Conservation (phyloP, 305 asterid genomes). For the Fraxinus velutina region DNA sequence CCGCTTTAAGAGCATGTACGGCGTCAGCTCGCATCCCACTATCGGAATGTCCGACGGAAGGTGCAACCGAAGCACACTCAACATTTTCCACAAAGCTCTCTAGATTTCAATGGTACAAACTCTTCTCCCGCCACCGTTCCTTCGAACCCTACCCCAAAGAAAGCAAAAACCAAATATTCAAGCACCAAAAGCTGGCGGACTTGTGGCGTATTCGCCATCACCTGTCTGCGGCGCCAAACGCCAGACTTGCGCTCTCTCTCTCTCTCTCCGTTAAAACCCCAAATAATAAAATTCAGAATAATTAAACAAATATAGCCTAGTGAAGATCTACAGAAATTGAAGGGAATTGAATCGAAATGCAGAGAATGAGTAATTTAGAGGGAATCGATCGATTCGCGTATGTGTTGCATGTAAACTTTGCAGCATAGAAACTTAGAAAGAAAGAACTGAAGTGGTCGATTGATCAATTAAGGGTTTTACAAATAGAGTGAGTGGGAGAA, state of each 20-base stretch:
- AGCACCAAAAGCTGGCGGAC: slow-evolving; percentile 38
- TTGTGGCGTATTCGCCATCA: slow-evolving; percentile 84
- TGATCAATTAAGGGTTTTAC: background rate
- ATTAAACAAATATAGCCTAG: slow-evolving; percentile 4
- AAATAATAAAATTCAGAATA: slow-evolving; percentile 10
- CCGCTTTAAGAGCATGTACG: slow-evolving; percentile 61
- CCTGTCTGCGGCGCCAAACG: slow-evolving; percentile 41
- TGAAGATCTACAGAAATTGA: slow-evolving; percentile 16
- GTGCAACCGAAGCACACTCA: slow-evolving; percentile 69
- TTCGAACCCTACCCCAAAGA: slow-evolving; percentile 27
- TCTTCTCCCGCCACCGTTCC: slow-evolving; percentile 19
- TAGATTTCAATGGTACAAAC: slow-evolving; percentile 21
- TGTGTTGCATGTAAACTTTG: background rate
- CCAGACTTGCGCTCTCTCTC: slow-evolving; percentile 43
- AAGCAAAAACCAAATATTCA: slow-evolving; percentile 17
- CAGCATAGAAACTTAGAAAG: background rate
- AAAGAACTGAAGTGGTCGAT: background rate
- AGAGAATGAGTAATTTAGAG: slow-evolving; percentile 5
- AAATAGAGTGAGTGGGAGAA: background rate
- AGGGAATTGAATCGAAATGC: slow-evolving; percentile 21
- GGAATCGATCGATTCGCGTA: slow-evolving; percentile 1
- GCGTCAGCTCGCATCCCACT: slow-evolving; percentile 71
- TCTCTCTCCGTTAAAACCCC: slow-evolving; percentile 7
- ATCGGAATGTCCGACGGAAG: slow-evolving; percentile 73
- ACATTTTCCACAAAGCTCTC: slow-evolving; percentile 44